Evolutionary conservation across 108 stramenopile genomes (phyloP), one percentile per base, ranked within the genome.

Genomic region (Discostella pseudostelligera): DNA sequence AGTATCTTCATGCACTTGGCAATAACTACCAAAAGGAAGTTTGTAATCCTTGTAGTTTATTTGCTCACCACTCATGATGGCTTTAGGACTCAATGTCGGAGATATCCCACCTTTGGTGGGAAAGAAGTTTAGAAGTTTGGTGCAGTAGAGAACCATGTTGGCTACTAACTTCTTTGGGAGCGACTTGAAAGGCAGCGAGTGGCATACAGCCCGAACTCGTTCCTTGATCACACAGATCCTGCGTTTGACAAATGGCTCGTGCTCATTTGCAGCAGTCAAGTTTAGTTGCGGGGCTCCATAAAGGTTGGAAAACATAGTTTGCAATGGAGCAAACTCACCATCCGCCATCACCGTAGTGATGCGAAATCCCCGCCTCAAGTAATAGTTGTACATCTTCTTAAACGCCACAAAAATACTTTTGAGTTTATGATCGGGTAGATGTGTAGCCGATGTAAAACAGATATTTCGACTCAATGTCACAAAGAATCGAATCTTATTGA

Each of bases 1-100:
- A n/a, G n/a, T n/a, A n/a, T n/a, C 57, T 29, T 40, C 25, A 58
- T 39, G 25, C 8, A 58, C 20, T 58, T 58, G 57, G 57, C 57
- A 58, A 16, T 58, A 58, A 13, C n/a, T 13, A 26, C 62, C 62
- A 50, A 63, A 50, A 50, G 22, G 62, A 6, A 63, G 12, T 10
- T 11, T 28, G 28, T 20, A 51, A 28, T 47, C 22, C 56, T 58
- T 58, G 45, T 63, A 63, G 20, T 63, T 42, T 14, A 63, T 16
- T 11, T 28, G 24, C 62, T 63, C 62, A 20, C 45, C 45, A 19
- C 44, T 47, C 42, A 63, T 45, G 42, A 63, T 47, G 21, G 12
- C 14, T 19, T 63, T 63, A 12, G 62, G 62, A 13, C 62, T 47
- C 22, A 11, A 50, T 25, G 9, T 9, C 12, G 13, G 44, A 11